Evolutionary conservation across 2,329 filamentous ascomycete species (phyloP).

Genomic region (Clarireedia homoeocarpa): DNA sequence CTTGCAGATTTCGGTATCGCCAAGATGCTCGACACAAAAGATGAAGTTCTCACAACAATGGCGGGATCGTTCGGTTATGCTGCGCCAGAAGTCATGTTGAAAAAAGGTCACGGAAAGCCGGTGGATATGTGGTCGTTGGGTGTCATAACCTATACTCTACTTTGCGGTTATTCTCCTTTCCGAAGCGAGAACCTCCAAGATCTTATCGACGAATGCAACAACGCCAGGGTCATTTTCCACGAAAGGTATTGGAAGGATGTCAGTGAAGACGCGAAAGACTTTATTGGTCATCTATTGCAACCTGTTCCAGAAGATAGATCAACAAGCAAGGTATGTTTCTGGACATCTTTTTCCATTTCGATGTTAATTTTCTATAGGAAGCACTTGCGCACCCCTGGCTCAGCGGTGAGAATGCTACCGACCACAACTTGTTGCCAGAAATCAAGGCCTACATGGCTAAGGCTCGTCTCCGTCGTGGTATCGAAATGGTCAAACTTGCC

Average conservation of each 20-base stretch:
- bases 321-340: slow-evolving; percentile 57
- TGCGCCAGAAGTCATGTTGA: slow-evolving; percentile 96
- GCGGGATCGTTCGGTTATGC: slow-evolving; percentile 97
- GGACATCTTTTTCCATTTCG: neutral
- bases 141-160: slow-evolving; percentile 95
- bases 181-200: slow-evolving; percentile 88
- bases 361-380: slow-evolving; percentile 41
- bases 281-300: slow-evolving; percentile 76
- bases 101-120: slow-evolving; percentile 93
- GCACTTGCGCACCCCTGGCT: slow-evolving; percentile 82
- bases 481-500: slow-evolving; percentile 91
- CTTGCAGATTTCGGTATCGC: slow-evolving; percentile 97
- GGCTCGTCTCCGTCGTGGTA: slow-evolving; percentile 82
- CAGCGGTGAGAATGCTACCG: slow-evolving; percentile 80
- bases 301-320: slow-evolving; percentile 69
- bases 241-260: slow-evolving; percentile 98
- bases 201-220: slow-evolving; percentile 88
- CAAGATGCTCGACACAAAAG: slow-evolving; percentile 88
- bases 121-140: slow-evolving; percentile 99
- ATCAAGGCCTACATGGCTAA: slow-evolving; percentile 91
- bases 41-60: slow-evolving; percentile 95
- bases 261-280: slow-evolving; percentile 89
- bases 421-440: slow-evolving; percentile 96
- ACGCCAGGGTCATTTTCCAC: slow-evolving; percentile 82
- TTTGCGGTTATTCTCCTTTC: slow-evolving; percentile 98